Evolutionary conservation across 768 basidiomycete genomes (phyloP).

Genomic region (Naganishia randhawae): DNA sequence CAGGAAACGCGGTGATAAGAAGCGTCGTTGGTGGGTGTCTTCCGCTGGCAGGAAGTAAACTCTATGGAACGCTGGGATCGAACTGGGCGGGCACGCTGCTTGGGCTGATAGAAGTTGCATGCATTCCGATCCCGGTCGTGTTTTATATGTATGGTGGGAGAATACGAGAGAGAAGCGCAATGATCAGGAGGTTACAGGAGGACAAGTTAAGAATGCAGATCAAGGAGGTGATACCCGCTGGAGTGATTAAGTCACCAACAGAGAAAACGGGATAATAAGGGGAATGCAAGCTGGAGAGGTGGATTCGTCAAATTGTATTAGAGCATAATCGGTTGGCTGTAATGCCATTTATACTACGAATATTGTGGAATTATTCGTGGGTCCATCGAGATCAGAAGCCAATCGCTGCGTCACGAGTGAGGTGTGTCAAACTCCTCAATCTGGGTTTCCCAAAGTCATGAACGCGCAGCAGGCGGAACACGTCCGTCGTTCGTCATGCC

Average conservation of each 20-base stretch:
- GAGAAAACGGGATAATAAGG: neutral
- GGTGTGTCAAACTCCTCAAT: no score
- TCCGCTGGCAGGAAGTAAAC: slow-evolving; percentile 25
- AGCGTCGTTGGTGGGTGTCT: slow-evolving; percentile 48
- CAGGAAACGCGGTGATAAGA: slow-evolving; percentile 65
- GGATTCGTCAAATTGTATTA: neutral
- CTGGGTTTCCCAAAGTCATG: no score
- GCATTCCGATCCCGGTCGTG: slow-evolving; percentile 36
- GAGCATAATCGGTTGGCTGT: neutral
- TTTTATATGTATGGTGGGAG: slow-evolving; percentile 35
- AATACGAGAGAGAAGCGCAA: slow-evolving; percentile 29
- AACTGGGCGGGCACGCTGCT: slow-evolving; percentile 39
- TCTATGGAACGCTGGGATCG: slow-evolving; percentile 47
- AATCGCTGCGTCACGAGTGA: no score
- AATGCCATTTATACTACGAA: no score
- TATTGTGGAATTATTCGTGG: no score
- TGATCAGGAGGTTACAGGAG: slow-evolving; percentile 21
- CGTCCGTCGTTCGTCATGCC: no score
- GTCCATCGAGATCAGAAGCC: no score
- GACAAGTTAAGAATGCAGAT: slow-evolving; percentile 15
- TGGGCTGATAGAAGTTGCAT: slow-evolving; percentile 35
- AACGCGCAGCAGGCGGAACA: no score
- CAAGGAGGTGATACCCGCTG: slow-evolving; percentile 3
- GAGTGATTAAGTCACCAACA: neutral
- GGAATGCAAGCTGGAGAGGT: neutral